Percentiles rank a stretch among this genome's conserved stretches.
Evolutionary conservation across 805 yeast genomes (phyloP).

Genomic region (Lipomyces oligophaga): DNA sequence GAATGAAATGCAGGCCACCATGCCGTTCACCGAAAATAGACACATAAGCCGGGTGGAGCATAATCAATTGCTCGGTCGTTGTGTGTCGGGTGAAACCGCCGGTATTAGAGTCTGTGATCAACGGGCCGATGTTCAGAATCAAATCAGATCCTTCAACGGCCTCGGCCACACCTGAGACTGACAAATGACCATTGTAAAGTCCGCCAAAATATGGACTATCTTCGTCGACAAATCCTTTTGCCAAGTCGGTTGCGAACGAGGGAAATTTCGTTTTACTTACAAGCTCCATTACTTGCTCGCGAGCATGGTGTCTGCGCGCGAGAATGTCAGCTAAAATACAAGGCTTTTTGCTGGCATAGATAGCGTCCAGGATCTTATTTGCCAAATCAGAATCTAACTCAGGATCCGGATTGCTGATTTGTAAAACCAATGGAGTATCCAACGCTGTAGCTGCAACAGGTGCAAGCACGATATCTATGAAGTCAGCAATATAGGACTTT

Average conservation of each 20-base stretch:
- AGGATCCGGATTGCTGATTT: constrained; percentile 33
- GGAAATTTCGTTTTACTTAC: constrained; percentile 48
- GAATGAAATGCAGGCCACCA: constrained; percentile 47
- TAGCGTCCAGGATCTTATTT: constrained; percentile 44
- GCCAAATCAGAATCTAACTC: constrained; percentile 40
- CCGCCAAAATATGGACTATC: constrained; percentile 62
- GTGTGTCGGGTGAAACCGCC: constrained; percentile 58
- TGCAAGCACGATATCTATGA: constrained; percentile 21
- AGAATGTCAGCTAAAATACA: constrained; percentile 68
- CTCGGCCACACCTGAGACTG: constrained; percentile 47
- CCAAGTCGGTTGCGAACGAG: constrained; percentile 60
- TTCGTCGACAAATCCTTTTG: constrained; percentile 73
- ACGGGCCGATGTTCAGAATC: constrained; percentile 66
- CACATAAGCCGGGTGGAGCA: constrained; percentile 53
- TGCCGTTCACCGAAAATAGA: constrained; percentile 44
- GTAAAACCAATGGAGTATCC: constrained; percentile 36
- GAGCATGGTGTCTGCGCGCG: constrained; percentile 56
- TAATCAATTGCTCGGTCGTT: constrained; percentile 43
- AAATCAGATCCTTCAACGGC: constrained; percentile 59
- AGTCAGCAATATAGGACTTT: not conserved
- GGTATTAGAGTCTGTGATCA: constrained; percentile 62
- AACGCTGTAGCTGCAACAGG: constrained; percentile 38
- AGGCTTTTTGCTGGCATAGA: constrained; percentile 57
- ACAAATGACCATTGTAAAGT: constrained; percentile 61
- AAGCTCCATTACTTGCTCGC: constrained; percentile 47